phyloP scores from a whole-genome alignment of 2,329 filamentous ascomycete species.

The Calonectria leucothoes region DNA sequence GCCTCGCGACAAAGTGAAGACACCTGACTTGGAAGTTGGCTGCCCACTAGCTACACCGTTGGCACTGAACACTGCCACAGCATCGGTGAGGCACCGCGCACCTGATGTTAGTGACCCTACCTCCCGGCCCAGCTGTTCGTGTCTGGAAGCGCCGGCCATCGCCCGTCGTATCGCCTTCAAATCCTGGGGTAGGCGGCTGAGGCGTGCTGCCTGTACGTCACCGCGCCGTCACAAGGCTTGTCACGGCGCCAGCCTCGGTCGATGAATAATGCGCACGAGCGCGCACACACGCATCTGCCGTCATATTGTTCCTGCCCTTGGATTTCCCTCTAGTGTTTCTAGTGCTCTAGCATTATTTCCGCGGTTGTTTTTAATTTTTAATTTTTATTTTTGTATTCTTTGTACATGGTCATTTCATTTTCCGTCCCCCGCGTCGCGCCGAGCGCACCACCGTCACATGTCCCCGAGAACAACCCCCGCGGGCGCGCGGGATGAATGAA shows the following conservation, averaged over 20 bases:
- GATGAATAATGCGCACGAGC: not conserved
- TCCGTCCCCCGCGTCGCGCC: not conserved
- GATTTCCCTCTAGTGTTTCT: not conserved
- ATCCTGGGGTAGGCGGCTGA: not conserved
- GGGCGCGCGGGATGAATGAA: not conserved
- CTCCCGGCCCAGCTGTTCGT: not conserved
- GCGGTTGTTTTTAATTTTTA: not conserved
- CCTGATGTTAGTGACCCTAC: slow-evolving; percentile 6
- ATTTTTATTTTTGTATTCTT: not conserved
- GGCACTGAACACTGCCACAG: slow-evolving; percentile 6
- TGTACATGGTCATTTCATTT: no score
- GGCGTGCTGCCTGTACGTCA: no score
- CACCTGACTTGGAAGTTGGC: not conserved
- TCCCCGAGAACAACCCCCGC: not conserved
- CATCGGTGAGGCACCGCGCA: slow-evolving; percentile 4
- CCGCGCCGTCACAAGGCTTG: not conserved
- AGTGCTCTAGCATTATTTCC: not conserved
- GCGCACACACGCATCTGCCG: not conserved
- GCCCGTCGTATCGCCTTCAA: not conserved
- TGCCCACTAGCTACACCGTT: not conserved
- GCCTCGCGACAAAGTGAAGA: not conserved
- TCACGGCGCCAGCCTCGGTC: slow-evolving; percentile 1
- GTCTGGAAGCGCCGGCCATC: not conserved
- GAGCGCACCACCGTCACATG: slow-evolving; percentile 8
- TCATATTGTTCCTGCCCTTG: not conserved